phyloP scores from a whole-genome alignment of 2,329 filamentous ascomycete species.

The Coniella lustricola region DNA sequence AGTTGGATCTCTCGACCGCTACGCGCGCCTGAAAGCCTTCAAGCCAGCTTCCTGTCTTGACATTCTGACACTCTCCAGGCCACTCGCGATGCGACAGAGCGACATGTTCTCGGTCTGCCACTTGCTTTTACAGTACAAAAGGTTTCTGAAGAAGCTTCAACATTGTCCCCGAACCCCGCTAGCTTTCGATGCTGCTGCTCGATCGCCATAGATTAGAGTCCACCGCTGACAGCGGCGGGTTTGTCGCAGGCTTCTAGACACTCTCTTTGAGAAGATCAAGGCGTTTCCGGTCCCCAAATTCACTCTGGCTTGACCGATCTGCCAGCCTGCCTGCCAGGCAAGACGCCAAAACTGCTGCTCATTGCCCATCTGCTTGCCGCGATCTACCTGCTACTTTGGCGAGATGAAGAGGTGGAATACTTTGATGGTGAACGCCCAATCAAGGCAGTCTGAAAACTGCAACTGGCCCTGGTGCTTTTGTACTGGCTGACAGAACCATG shows the following conservation, averaged over 20 bases:
- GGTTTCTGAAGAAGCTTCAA: too few relatives aligned
- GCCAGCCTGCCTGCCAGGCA: neutral
- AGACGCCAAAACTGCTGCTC: neutral
- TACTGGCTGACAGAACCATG: neutral
- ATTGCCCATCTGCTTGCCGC: neutral
- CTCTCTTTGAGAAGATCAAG: too few relatives aligned
- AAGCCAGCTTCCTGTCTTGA: neutral
- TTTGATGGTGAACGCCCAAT: slow-evolving; percentile 1
- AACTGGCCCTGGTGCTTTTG: slow-evolving; percentile 8
- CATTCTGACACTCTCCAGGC: too few relatives aligned
- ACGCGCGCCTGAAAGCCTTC: neutral
- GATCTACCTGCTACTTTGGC: neutral
- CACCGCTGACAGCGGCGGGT: too few relatives aligned
- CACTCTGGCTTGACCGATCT: neutral
- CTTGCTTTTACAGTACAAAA: too few relatives aligned
- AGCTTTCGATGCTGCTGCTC: too few relatives aligned
- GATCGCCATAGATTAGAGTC: too few relatives aligned
- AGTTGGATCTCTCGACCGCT: neutral
- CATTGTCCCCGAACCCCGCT: too few relatives aligned
- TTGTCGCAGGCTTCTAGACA: too few relatives aligned
- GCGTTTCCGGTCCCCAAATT: too few relatives aligned
- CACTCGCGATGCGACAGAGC: too few relatives aligned
- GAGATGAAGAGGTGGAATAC: neutral
- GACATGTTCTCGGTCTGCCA: too few relatives aligned
- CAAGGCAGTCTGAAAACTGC: neutral